phyloP scores from a whole-genome alignment of 2,329 filamentous ascomycete species.

The Scedosporium dehoogii region DNA sequence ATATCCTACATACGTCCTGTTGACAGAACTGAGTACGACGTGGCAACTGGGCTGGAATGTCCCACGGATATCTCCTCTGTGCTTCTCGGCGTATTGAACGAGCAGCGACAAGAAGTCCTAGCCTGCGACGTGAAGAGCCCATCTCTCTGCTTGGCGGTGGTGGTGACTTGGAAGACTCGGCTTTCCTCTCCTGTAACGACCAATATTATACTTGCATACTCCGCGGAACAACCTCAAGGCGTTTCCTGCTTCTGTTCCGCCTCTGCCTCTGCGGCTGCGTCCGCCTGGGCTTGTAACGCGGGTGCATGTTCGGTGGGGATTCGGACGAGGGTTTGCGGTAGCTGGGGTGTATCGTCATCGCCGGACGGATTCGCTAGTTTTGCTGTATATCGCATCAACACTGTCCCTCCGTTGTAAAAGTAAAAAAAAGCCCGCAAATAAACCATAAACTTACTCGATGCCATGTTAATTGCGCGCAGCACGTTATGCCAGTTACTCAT shows the following conservation, averaged over 20 bases:
- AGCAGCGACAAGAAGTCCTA: too few relatives aligned
- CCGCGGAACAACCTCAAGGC: not conserved
- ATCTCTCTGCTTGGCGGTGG: too few relatives aligned
- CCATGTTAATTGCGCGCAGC: constrained; percentile 76
- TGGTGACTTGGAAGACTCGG: not conserved
- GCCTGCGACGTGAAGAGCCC: too few relatives aligned
- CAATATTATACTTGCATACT: not conserved
- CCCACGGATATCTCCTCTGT: too few relatives aligned
- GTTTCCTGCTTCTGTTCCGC: constrained; percentile 20
- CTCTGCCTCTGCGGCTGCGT: constrained; percentile 35
- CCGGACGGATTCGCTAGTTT: constrained; percentile 57
- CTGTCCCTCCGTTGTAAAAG: not conserved
- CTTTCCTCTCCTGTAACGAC: not conserved
- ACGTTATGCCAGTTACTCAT: constrained; percentile 85
- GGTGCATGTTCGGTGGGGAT: constrained; percentile 74
- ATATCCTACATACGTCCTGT: too few relatives aligned
- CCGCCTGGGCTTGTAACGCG: constrained; percentile 50
- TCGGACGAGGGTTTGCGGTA: constrained; percentile 74
- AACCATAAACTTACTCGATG: constrained; percentile 53
- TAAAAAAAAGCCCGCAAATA: not conserved
- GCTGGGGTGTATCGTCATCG: constrained; percentile 31
- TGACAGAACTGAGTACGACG: too few relatives aligned
- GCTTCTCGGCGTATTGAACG: too few relatives aligned
- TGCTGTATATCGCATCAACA: constrained; percentile 30
- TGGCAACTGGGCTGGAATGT: too few relatives aligned